These are phyloP conservation scores for Penicillium atrosanguineum DNA, from an alignment of 495 filamentous ascomycete species.

Conservation along the genomic window DNA sequence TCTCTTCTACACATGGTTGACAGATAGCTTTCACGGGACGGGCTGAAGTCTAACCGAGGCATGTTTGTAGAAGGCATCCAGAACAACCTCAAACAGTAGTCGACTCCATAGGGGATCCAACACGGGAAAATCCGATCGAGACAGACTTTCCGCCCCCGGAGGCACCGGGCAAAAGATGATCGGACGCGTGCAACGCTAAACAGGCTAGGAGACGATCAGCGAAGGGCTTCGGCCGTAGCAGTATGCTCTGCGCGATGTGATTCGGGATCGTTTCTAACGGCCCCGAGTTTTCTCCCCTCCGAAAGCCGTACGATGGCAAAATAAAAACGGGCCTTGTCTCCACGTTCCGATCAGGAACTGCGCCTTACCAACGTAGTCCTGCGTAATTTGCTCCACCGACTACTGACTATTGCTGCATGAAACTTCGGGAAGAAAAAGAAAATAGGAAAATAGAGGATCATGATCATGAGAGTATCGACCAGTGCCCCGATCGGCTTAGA, in stretches of 20 bases:
- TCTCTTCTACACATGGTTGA: not conserved
- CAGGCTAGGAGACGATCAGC: slow-evolving; percentile 12
- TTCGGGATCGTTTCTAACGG: slow-evolving; percentile 24
- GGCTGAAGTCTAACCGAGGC: not conserved
- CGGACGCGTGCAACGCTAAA: slow-evolving; percentile 2
- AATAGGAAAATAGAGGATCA: too few relatives aligned
- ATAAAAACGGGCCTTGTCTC: slow-evolving; percentile 3
- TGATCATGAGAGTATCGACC: not conserved
- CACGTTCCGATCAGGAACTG: not conserved
- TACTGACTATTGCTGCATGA: not conserved
- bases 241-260: slow-evolving; percentile 12
- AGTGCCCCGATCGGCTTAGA: not conserved
- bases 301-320: slow-evolving; percentile 15
- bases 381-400: not conserved
- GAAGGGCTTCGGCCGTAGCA: slow-evolving; percentile 25
- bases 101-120: not conserved
- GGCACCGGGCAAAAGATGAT: slow-evolving; percentile 5
- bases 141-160: not conserved
- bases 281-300: slow-evolving; percentile 33
- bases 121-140: not conserved
- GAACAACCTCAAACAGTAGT: not conserved
- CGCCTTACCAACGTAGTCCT: not conserved
- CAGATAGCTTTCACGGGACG: not conserved
- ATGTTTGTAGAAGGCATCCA: not conserved
- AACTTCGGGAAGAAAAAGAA: not conserved